These are phyloP conservation scores for Phytophthora podocarpi DNA, from an alignment of 352 stramenopile genomes.

Conservation along the genomic window DNA sequence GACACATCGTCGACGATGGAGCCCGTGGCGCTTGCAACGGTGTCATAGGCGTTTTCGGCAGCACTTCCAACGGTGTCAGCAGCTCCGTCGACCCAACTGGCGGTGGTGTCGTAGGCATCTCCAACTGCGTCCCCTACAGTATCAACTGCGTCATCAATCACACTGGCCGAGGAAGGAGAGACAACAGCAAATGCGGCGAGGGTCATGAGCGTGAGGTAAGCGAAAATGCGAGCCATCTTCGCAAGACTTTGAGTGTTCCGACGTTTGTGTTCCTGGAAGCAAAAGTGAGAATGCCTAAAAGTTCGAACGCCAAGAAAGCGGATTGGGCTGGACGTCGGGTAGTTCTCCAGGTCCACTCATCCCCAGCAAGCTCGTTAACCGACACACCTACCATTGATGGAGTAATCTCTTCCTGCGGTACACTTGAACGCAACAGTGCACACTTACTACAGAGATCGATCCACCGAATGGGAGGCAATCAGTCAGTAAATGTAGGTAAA, in stretches of 20 bases:
- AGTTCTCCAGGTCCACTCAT: background rate
- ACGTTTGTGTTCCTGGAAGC: conserved; percentile 4
- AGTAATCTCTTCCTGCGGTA: no score
- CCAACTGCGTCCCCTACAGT: conserved; percentile 10
- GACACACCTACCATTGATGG: background rate
- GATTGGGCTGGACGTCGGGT: no score
- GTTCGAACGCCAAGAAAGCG: background rate
- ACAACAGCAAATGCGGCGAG: background rate
- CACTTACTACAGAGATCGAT: conserved; percentile 5
- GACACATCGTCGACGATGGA: conserved; percentile 30
- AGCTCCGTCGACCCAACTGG: conserved; percentile 27
- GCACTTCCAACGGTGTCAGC: conserved; percentile 8
- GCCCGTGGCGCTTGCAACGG: conserved; percentile 24
- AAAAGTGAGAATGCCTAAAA: conserved; percentile 19
- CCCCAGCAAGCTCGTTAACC: background rate
- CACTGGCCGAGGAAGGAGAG: conserved; percentile 5
- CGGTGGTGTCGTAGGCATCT: conserved; percentile 25
- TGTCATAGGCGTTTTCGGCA: conserved; percentile 15
- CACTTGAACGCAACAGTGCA: background rate
- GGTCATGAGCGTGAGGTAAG: conserved; percentile 9
- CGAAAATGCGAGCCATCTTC: conserved; percentile 22
- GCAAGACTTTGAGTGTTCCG: background rate
- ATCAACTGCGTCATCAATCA: conserved; percentile 31
- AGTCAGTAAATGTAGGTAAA: conserved; percentile 12
- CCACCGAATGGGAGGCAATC: conserved; percentile 8